Evolutionary conservation across 768 basidiomycete genomes (phyloP).

Genomic region (Suillus weaverae): DNA sequence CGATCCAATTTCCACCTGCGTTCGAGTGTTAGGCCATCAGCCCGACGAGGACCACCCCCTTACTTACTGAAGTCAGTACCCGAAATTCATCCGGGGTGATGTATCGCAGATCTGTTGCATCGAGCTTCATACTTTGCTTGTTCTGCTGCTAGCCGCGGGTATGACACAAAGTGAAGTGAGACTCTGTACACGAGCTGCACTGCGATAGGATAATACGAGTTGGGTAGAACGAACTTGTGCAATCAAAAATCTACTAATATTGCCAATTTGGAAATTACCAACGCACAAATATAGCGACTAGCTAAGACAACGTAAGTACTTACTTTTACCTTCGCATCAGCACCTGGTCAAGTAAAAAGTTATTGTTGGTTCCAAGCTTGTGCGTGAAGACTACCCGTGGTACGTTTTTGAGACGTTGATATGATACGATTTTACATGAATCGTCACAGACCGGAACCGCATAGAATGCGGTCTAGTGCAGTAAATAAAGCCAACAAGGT

Average conservation of each 20-base stretch:
- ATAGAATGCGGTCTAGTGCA: conserved; percentile 20
- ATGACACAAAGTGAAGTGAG: background rate
- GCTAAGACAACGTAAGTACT: background rate
- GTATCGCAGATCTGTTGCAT: conserved; percentile 93
- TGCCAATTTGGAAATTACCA: background rate
- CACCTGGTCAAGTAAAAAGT: background rate
- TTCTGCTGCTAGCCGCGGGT: background rate
- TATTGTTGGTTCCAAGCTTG: background rate
- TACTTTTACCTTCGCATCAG: background rate
- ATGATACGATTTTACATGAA: background rate
- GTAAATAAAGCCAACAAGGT: conserved; percentile 38
- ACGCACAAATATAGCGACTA: background rate
- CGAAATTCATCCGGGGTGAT: conserved; percentile 90
- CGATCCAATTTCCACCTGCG: conserved; percentile 93
- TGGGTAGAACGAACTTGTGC: background rate
- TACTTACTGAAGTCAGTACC: conserved; percentile 93
- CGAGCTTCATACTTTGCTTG: conserved; percentile 71
- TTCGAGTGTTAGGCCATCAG: conserved; percentile 5
- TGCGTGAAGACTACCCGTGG: background rate
- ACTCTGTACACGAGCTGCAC: background rate
- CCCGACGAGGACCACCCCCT: conserved; percentile 7
- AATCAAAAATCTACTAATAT: conserved; percentile 3
- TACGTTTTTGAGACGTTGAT: background rate
- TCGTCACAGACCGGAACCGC: background rate
- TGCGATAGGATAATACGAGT: background rate